Evolutionary conservation across 441 rosid species (phyloP), one percentile per base, ranked within the genome.

Genomic region (Corymbia calophylla): DNA sequence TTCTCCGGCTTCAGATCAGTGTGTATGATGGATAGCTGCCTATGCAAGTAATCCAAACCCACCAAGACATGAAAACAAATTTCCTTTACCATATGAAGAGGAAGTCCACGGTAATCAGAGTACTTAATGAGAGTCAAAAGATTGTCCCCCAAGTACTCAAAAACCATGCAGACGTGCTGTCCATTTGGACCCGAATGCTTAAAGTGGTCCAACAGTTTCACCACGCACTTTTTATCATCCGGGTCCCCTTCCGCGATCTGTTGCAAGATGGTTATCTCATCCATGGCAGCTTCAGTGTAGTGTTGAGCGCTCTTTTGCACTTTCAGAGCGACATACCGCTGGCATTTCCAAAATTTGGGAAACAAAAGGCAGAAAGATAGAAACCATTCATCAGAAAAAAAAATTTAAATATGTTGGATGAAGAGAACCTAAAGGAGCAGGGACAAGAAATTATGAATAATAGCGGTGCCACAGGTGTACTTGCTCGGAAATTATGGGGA

Each of bases 131-230:
- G 90, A 35, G 88, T 87, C 53, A 89, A 89, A 66, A 89, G 90
- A 87, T 86, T 89, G 49, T 89, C 90, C 47, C 90, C 90, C 68
- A 89, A 55, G 64, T 89, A 89, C 85, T 89, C 90, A 87, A 89
- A 89, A 39, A 89, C 90, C 90, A 89, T 89, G 66, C 90, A 89
- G 31, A 89, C 90, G 15, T 89, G 90, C 90, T 89, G 90, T 29
- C 90, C 90, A 70, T 89, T 89, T 87, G 90, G 90, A 70, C 90
- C 90, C 35, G 90, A 89, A 87, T 89, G 90, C 86, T 86, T 89
- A 70, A 89, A 89, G 82, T 89, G 90, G 87, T 89, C 90, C 64
- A 89, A 86, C 64, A 89, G 90, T 62, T 89, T 89, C 86, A 89
- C 90, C 49, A 89, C 90, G 35, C 90, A 89, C 48, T 64, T 89